Percentiles rank a stretch among this genome's conserved stretches.
Evolutionary conservation across 2,329 filamentous ascomycete genomes (phyloP).

Genomic region (Tolypocladium tundrense): DNA sequence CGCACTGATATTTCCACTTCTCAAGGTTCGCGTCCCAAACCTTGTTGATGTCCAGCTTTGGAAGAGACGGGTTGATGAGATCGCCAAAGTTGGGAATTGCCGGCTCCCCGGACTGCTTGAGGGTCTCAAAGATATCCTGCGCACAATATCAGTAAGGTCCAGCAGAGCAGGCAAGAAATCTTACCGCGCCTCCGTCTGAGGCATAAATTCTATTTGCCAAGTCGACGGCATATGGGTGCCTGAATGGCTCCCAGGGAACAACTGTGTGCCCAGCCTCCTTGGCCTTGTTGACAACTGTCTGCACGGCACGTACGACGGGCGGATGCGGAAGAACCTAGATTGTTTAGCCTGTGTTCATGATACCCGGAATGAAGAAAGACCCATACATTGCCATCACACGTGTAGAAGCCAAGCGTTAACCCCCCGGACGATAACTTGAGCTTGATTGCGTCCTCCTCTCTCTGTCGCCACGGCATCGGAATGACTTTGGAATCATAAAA

Average conservation of each 20-base stretch:
- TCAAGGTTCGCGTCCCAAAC: conserved; percentile 16
- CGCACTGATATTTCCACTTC: conserved; percentile 21
- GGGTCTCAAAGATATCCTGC: conserved; percentile 16
- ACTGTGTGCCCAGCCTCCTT: conserved; percentile 17
- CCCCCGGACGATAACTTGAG: conserved; percentile 9
- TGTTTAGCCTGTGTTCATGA: not conserved
- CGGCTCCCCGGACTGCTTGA: conserved; percentile 23
- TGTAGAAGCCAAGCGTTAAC: conserved; percentile 21
- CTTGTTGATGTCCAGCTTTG: conserved; percentile 15
- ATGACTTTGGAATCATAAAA: conserved; percentile 22
- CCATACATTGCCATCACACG: conserved; percentile 12
- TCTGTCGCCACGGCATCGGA: conserved; percentile 24
- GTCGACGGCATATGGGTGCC: conserved; percentile 15
- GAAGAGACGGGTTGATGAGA: conserved; percentile 7
- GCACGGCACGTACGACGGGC: conserved; percentile 9
- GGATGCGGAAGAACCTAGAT: not conserved
- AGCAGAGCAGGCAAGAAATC: not conserved
- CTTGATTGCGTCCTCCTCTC: conserved; percentile 14
- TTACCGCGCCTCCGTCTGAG: conserved; percentile 18
- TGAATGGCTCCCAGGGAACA: conserved; percentile 19
- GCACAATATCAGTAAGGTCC: not conserved
- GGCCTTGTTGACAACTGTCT: conserved; percentile 14
- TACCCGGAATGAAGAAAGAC: not conserved
- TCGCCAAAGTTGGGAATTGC: conserved; percentile 21
- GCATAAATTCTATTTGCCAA: conserved; percentile 15